Base-by-base conservation (phyloP, 495 filamentous ascomycete species). In the Trichoderma erinaceum region DNA sequence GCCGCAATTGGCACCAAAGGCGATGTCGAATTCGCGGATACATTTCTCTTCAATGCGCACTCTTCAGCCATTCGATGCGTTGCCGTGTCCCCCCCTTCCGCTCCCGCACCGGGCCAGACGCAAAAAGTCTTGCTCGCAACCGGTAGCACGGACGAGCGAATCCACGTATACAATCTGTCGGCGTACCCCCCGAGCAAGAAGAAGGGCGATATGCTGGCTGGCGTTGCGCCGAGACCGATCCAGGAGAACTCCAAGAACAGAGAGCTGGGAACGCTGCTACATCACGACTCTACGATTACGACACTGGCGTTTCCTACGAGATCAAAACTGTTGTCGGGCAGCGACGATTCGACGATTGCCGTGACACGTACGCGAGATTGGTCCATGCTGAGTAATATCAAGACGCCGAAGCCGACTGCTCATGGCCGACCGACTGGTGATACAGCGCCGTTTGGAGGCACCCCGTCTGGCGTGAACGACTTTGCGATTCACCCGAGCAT, bases 1-100 rank as follows among this genome's bases (percentile, higher is more conserved):
- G 93, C 89, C 7, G 85, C 86, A 0, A 81, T 97, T 66, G 81
- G 83, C 3, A 68, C 66, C 10, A 70, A 72, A 11, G 74, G 76
- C 25, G 69, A 79, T 13, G 83, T 89, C 71, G 78, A 88, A 73
- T 98, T 97, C 75, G 83, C 90, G 69, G 95, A 99, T 78, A 93
- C 90, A 8, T 99, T 99, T 80, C 86, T 99, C 67, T 97, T 99
- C 83, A 89, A 91, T 76, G 92, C 96, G 29, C 95, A 99, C 80
- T 82, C 86, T 63, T 93, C 93, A 32, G 86, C 96, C 41, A 93
- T 99, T 76, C 89, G 92, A 72, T 94, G 91, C 73, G 83, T 99
- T 32, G 92, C 93, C 18, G 77, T 99, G 70, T 97, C 93, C 0
- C 92, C 93, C 0, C 82, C 89, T 4, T 88, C 92, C 18, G 84